These are phyloP conservation scores for Haematococcus lacustris DNA, from an alignment of 139 green algal genomes.

Conservation along the genomic window DNA sequence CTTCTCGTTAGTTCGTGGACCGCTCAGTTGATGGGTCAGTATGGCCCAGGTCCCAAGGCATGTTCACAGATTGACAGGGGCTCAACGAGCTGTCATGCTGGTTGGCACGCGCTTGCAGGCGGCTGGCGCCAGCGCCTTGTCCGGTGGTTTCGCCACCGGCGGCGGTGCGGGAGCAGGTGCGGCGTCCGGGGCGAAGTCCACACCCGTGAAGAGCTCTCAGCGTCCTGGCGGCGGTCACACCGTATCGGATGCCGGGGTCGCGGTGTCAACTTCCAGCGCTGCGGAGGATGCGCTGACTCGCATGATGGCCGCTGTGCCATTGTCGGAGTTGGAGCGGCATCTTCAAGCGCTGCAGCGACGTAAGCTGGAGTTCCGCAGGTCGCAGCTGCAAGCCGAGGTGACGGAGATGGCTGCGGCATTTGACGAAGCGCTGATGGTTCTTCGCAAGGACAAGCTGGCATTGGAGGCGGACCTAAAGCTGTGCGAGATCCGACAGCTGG, in stretches of 20 bases:
- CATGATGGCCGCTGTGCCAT: constrained; percentile 30
- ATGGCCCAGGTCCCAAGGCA: too few species aligned
- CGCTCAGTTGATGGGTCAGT: too few species aligned
- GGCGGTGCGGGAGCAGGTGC: too few species aligned
- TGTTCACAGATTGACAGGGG: too few species aligned
- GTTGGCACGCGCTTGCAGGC: too few species aligned
- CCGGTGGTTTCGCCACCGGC: too few species aligned
- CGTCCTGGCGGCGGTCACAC: not conserved
- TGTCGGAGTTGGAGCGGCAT: constrained; percentile 26
- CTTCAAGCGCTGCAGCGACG: constrained; percentile 21
- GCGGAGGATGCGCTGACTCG: constrained; percentile 22
- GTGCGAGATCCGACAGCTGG: constrained; percentile 49
- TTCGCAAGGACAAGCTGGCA: constrained; percentile 46
- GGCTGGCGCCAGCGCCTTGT: too few species aligned
- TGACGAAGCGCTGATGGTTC: constrained; percentile 41
- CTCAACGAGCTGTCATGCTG: too few species aligned
- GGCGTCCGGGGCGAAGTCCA: too few species aligned
- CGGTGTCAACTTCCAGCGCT: not conserved
- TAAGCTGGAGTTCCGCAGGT: not conserved
- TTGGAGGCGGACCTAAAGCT: constrained; percentile 56
- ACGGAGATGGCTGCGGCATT: constrained; percentile 38
- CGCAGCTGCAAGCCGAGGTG: constrained; percentile 18
- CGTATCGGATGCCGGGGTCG: not conserved
- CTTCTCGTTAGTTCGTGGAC: too few species aligned
- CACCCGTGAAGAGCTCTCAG: too few species aligned